Conservation (phyloP, 106 monocot species). For the Posidonia australis region DNA sequence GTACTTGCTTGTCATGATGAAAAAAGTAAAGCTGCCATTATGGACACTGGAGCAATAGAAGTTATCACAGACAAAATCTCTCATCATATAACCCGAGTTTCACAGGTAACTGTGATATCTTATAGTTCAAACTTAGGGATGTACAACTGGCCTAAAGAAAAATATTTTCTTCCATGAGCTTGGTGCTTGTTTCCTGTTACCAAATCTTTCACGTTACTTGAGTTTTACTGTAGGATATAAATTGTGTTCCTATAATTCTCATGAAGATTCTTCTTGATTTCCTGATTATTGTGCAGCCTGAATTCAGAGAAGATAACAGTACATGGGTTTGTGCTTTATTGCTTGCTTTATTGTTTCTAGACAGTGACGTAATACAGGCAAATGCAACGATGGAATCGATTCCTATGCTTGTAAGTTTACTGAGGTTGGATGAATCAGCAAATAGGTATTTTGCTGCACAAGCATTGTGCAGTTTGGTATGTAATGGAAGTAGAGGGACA, state of each 20-base stretch:
- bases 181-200: neutral
- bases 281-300: conserved; percentile 35
- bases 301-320: conserved; percentile 62
- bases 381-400: conserved; percentile 60
- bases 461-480: conserved; percentile 71
- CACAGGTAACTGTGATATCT: conserved; percentile 41
- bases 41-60: conserved; percentile 77
- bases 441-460: conserved; percentile 94
- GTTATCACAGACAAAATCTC: conserved; percentile 69
- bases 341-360: conserved; percentile 69
- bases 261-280: neutral
- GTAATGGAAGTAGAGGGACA: conserved; percentile 78
- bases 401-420: conserved; percentile 65
- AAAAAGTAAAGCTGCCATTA: conserved; percentile 34
- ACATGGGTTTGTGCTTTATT: conserved; percentile 86
- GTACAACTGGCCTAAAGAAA: neutral
- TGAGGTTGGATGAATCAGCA: conserved; percentile 75
- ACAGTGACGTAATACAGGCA: conserved; percentile 61
- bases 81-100: conserved; percentile 39
- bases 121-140: neutral
- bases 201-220: neutral
- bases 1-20: conserved; percentile 62
- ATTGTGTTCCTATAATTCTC: neutral
- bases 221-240: neutral
- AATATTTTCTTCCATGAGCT: too few relatives aligned